A percentile compares a stretch with the other conserved stretches of the same genome.
Evolutionary conservation across 441 rosid genomes (phyloP).

Genomic region (Eruca vesicaria): DNA sequence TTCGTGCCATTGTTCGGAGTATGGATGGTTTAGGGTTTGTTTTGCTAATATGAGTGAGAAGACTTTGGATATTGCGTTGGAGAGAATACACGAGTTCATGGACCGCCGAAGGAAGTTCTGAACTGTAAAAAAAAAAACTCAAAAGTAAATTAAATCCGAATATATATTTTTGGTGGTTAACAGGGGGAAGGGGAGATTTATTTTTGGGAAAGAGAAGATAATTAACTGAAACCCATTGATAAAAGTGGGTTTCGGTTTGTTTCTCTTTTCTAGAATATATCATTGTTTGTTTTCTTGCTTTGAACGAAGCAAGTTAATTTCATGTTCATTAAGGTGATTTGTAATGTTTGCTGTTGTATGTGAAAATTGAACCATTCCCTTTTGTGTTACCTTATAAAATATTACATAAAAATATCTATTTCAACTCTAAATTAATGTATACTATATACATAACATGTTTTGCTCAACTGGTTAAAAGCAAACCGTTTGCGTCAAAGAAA

Average conservation of each 20-base stretch:
- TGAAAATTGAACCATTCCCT: neutral
- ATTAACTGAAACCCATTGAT: constrained; percentile 3
- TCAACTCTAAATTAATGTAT: neutral
- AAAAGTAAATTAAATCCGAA: neutral
- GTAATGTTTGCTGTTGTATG: constrained; percentile 10
- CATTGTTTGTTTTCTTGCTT: constrained; percentile 61
- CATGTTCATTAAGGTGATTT: constrained; percentile 26
- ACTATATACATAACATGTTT: neutral
- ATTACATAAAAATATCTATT: neutral
- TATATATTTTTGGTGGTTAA: neutral
- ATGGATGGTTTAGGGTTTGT: constrained; percentile 98
- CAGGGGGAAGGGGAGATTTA: constrained; percentile 18
- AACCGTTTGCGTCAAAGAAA: neutral
- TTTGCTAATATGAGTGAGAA: constrained; percentile 91
- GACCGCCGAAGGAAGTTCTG: constrained; percentile 35
- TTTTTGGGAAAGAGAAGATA: constrained; percentile 31
- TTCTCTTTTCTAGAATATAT: constrained; percentile 28
- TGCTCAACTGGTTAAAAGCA: neutral
- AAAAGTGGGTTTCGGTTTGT: constrained; percentile 32
- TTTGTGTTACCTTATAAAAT: neutral
- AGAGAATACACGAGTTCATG: constrained; percentile 73
- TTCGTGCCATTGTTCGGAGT: constrained; percentile 90
- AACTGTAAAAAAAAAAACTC: neutral
- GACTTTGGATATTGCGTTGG: constrained; percentile 68
- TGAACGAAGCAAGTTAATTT: constrained; percentile 47